Conservation (phyloP, 2,329 filamentous ascomycete genomes). For the Pseudopithomyces maydicus region DNA sequence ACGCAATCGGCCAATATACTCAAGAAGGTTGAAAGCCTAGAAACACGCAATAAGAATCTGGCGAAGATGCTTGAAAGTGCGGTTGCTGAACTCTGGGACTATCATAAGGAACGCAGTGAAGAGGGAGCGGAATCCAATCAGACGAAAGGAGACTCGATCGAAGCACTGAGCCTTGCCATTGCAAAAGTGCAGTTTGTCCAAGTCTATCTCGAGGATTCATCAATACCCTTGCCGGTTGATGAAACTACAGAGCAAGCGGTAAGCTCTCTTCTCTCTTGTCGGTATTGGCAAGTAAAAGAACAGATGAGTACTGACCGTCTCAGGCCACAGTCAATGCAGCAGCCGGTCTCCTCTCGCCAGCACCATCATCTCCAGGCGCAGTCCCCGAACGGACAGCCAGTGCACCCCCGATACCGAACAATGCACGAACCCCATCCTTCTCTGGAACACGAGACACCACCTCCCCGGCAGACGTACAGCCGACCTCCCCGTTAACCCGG, state of each 20-base stretch:
- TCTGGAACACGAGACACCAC: constrained; percentile 5
- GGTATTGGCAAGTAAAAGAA: no score
- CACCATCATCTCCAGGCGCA: constrained; percentile 16
- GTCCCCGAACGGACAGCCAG: constrained; percentile 24
- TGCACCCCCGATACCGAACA: constrained; percentile 24
- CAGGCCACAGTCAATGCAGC: constrained; percentile 22
- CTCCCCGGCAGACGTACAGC: constrained; percentile 13
- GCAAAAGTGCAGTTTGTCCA: constrained; percentile 58
- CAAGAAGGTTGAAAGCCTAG: constrained; percentile 52
- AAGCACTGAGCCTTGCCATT: constrained; percentile 53
- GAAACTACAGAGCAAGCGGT: constrained; percentile 38
- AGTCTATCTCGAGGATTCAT: constrained; percentile 55
- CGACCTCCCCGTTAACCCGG: constrained; percentile 21
- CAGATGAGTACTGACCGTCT: neutral
- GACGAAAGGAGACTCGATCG: constrained; percentile 39
- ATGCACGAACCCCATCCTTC: constrained; percentile 6
- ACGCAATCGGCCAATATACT: constrained; percentile 27
- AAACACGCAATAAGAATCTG: constrained; percentile 69
- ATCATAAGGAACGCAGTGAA: constrained; percentile 60
- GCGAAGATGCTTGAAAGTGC: constrained; percentile 71
- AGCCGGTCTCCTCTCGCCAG: constrained; percentile 25
- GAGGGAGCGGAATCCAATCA: constrained; percentile 30
- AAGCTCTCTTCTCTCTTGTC: neutral
- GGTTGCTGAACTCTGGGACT: constrained; percentile 65
- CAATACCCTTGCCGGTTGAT: constrained; percentile 49